Evolutionary conservation across 2,329 filamentous ascomycete species (phyloP), one percentile per base, ranked within the genome.

Genomic region (Pseudopyrenochaeta lycopersici): DNA sequence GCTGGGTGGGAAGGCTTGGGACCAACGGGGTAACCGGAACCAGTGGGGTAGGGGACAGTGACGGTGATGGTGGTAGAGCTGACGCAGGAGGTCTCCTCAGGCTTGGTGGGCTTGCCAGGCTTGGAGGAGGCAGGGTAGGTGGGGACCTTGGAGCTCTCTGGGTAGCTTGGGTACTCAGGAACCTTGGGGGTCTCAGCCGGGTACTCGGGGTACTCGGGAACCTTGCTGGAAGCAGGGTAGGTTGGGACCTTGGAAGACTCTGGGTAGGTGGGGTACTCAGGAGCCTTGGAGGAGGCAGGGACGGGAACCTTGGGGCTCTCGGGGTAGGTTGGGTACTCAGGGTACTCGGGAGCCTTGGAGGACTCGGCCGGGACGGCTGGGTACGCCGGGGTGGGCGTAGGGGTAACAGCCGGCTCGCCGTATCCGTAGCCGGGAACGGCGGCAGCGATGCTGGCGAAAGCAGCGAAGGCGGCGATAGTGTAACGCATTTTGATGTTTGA

Each of bases 21-120:
- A 33, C 44, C 44, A n/a, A 30, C 21, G n/a, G 38, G 30, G 38
- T 52, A 38, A 32, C 44, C 32, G 21, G 64, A 54, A 31, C 40
- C 46, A 52, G 38, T 49, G 32, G 59, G 59, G 17, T 72, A 75
- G 62, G 40, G 40, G 58, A 81, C 63, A 39, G 78, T 81, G 58
- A 80, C 68, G 52, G 76, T 72, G 59, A 75, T 68, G 58, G 79
- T 81, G 52, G 70, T 68, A 65, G 76, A 79, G 66, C 77, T 73
- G 42, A 72, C 68, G 56, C 77, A 80, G 51, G 61, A 60, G 44
- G 63, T 47, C 46, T 54, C 54, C 52, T 46, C 52, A 38, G 59
- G 54, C 32, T 54, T 52, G 30, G 46, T 31, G 32, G 62, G 57
- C 42, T 32, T 32, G 44, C 23, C 23, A 27, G 23, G 23, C 46